Evolutionary conservation across 2,329 filamentous ascomycete species (phyloP).

Genomic region (Diaporthe australafricana): DNA sequence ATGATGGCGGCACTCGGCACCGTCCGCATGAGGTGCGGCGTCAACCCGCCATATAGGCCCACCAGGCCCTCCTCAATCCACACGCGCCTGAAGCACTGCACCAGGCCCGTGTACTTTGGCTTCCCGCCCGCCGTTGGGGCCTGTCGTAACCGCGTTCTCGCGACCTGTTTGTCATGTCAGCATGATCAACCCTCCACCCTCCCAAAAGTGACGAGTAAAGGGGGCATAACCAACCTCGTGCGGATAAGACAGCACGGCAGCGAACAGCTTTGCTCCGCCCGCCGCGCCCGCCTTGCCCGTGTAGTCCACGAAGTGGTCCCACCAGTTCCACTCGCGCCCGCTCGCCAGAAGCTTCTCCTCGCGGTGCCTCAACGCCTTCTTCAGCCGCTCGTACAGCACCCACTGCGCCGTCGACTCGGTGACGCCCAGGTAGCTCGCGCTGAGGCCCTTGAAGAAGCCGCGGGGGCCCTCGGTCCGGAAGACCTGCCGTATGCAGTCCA

Average conservation of each 20-base stretch:
- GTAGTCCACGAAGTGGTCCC: slow-evolving; percentile 83
- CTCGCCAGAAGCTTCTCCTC: slow-evolving; percentile 67
- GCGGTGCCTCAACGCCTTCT: slow-evolving; percentile 75
- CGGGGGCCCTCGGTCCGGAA: slow-evolving; percentile 82
- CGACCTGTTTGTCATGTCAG: slow-evolving; percentile 63
- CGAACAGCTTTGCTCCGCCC: slow-evolving; percentile 86
- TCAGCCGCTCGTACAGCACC: slow-evolving; percentile 95
- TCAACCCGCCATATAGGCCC: slow-evolving; percentile 89
- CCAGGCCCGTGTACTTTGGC: slow-evolving; percentile 87
- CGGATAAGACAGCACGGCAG: slow-evolving; percentile 87
- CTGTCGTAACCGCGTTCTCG: slow-evolving; percentile 85
- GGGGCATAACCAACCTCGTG: slow-evolving; percentile 75
- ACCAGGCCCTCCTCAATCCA: slow-evolving; percentile 90
- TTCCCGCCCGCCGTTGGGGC: slow-evolving; percentile 78
- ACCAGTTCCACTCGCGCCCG: slow-evolving; percentile 73
- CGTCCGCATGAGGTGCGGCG: slow-evolving; percentile 89
- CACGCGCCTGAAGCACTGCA: slow-evolving; percentile 89
- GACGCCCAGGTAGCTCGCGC: slow-evolving; percentile 90
- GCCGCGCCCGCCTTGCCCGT: slow-evolving; percentile 83
- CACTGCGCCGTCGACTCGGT: slow-evolving; percentile 92
- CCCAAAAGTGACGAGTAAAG: not conserved
- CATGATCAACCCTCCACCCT: not conserved
- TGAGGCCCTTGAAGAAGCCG: slow-evolving; percentile 90
- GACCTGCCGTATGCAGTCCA: slow-evolving; percentile 88
- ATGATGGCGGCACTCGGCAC: slow-evolving; percentile 95